Percentiles rank a stretch among this genome's conserved stretches.
Evolutionary conservation across 1,139 yeast species (phyloP).

Genomic region (Candida pseudocylindracea): DNA sequence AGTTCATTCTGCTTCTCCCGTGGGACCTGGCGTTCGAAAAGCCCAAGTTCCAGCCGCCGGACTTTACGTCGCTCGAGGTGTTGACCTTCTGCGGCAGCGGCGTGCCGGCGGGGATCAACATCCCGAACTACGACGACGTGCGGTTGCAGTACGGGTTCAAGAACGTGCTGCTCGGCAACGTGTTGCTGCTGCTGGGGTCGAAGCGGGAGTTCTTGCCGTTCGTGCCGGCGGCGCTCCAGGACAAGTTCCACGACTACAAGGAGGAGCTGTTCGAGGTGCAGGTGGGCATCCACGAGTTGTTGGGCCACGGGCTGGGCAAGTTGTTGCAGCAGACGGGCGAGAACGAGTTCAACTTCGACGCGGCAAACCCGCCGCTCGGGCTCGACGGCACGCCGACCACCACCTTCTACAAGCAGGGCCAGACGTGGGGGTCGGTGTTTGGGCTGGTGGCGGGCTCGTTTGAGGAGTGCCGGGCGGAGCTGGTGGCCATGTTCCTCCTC

Average conservation of each 20-base stretch:
- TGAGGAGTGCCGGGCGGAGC: conserved; percentile 86
- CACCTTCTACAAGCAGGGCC: conserved; percentile 55
- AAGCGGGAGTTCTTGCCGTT: conserved; percentile 53
- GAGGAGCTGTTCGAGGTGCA: conserved; percentile 79
- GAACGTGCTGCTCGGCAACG: conserved; percentile 75
- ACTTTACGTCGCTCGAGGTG: conserved; percentile 76
- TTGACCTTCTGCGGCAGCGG: conserved; percentile 80
- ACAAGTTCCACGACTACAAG: conserved; percentile 44
- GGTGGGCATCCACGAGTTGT: conserved; percentile 76
- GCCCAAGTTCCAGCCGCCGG: conserved; percentile 77
- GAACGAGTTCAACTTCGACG: conserved; percentile 53
- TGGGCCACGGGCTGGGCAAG: conserved; percentile 89
- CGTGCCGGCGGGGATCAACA: conserved; percentile 80
- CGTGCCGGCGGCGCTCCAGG: conserved; percentile 26
- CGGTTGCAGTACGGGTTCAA: conserved; percentile 69
- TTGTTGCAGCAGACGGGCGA: conserved; percentile 41
- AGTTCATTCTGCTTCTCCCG: conserved; percentile 45
- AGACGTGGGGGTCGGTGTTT: conserved; percentile 78
- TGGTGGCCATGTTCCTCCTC: conserved; percentile 64
- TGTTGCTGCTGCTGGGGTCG: conserved; percentile 40
- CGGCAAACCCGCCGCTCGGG: conserved; percentile 30
- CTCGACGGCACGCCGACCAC: conserved; percentile 9
- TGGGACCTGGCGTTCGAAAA: conserved; percentile 63
- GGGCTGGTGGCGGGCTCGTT: conserved; percentile 69
- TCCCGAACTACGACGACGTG: conserved; percentile 82